Base-by-base conservation (phyloP, 129 eudicot species). In the Chrysanthemum lavandulifolium region DNA sequence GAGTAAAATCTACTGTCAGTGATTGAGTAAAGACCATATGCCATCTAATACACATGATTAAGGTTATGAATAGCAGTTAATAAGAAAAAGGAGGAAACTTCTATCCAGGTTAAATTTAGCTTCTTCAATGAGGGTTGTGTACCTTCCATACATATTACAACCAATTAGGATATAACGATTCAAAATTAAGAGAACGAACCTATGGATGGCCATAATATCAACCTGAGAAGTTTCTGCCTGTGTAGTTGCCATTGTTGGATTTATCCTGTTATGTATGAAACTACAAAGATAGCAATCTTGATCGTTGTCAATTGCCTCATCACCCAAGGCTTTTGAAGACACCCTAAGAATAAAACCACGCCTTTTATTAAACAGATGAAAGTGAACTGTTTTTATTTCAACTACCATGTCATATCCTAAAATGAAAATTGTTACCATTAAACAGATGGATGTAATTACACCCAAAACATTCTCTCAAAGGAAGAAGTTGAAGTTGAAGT, bases 171-270 rank as follows among this genome's bases (percentile, higher is more conserved):
- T 40, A 40, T 5, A 40, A 40, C 7, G 6, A 40, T 40, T 40
- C 45, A 40, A 40, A 5, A 40, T 40, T 40, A 40, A 5, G 14
- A 52, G 68, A 73, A 77, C 75, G 47, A 55, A 90, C 98, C 97
- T 87, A 89, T 94, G 90, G 59, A 94, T 59, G 69, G 96, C 96
- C 91, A 94, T 94, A 91, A 90, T 90, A 85, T 90, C 97, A 73
- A 33, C 12, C 66, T 69, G 71, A 78, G 77, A 54, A 31, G 70
- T 77, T 57, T 84, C 86, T 10, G 84, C 79, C 65, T 84, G 92
- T 53, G 86, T 83, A 67, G 61, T 79, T 83, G 81, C 80, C 45
- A 69, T 56, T 10, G 98, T 86, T 47, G 89, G 82, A 74, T 86
- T 73, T 43, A 75, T 68, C 48, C 87, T 73, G 73, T 94, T 96